Evolutionary conservation across 768 basidiomycete genomes (phyloP), one percentile per base, ranked within the genome.

Genomic region (Xerocomus potaroensis): DNA sequence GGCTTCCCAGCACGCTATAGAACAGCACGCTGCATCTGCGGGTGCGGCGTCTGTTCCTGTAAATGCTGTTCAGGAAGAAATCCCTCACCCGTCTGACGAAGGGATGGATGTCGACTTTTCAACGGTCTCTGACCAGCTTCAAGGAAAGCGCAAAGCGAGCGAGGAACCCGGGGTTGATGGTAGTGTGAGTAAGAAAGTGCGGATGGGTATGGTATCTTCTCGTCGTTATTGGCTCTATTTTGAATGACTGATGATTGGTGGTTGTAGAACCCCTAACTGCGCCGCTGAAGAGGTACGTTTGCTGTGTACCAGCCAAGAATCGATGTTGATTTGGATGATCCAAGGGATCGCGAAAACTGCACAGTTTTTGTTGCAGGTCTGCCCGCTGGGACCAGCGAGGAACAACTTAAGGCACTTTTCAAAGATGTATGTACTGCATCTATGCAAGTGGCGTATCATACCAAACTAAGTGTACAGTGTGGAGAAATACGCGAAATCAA

Each of bases 341-440:
- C 4, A 48, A 94, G 95, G 54, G 96, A 99, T 68, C 91, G 96
- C 37, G 96, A 99, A 70, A 89, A 97, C 56, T 81, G 84, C 23
- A 95, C 92, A 0, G 85, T 98, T 4, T 89, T 98, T 48, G 86
- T 96, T 12, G 78, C 83, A 3, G 81, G 87, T 36, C 67, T 96
- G 9, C 79, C 81, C 0, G 35, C 64, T 15, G 73, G 69, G 10
- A 72, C 75, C 9, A 72, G 72, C 0, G 84, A 91, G 44, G 78
- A 77, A 5, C 86, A 88, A 21, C 63, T 99, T n/a, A 69, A 58
- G 22, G 60, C 67, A 2, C 72, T 95, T 6, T 97, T 99, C 72
- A 84, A 84, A 67, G 93, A 96, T 54, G 95, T 96, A 50, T 46
- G 82, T 68, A 30, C 14, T 22, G 4, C 10, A 18, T 38, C 2